Evolutionary conservation across 495 filamentous ascomycete species (phyloP).

Genomic region (Hypoxylon perforatum): DNA sequence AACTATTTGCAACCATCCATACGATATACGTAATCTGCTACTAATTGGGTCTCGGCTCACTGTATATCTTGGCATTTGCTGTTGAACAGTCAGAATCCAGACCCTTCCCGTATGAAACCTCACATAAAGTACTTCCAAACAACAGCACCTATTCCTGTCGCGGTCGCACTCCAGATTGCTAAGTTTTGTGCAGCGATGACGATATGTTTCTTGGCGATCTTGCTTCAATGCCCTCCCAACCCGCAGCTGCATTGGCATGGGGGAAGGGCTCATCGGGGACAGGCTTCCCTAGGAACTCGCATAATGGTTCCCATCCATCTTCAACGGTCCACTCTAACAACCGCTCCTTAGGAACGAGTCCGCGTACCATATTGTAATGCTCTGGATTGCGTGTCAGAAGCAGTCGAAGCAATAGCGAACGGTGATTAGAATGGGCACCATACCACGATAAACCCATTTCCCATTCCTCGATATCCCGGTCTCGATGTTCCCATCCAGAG

Average conservation of each 20-base stretch:
- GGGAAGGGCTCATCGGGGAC: slow-evolving; percentile 44
- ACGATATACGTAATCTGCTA: no score
- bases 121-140: no score
- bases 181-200: no score
- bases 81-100: no score
- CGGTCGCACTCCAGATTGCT: no score
- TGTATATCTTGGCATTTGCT: no score
- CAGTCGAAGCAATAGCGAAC: no score
- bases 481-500: slow-evolving; percentile 20
- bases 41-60: no score
- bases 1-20: no score
- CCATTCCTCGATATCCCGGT: slow-evolving; percentile 29
- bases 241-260: slow-evolving; percentile 13
- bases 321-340: slow-evolving; percentile 41
- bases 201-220: no score
- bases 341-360: slow-evolving; percentile 23
- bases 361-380: slow-evolving; percentile 31
- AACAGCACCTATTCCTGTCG: no score
- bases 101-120: no score
- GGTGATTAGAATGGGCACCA: neutral
- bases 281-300: slow-evolving; percentile 47
- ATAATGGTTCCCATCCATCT: slow-evolving; percentile 54
- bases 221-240: slow-evolving; percentile 6
- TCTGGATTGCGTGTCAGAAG: slow-evolving; percentile 11
- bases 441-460: slow-evolving; percentile 39